Percentiles rank a stretch among this genome's conserved stretches.
Evolutionary conservation across 2,329 filamentous ascomycete genomes (phyloP).

Genomic region (Clarireedia homoeocarpa): DNA sequence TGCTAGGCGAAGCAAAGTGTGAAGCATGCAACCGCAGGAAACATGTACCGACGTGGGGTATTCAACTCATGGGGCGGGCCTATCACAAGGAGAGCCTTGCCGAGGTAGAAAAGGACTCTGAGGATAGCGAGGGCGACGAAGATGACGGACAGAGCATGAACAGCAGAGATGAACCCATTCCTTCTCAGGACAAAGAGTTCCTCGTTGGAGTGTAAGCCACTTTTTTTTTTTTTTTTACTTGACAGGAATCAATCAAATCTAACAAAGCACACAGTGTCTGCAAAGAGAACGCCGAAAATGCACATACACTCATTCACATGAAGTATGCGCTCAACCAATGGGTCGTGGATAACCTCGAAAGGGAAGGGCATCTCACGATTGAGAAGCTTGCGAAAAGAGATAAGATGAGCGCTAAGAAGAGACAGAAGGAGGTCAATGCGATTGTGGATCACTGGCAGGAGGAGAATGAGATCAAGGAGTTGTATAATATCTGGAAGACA

Average conservation of each 20-base stretch:
- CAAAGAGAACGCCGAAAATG: slow-evolving; percentile 57
- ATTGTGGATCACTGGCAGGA: slow-evolving; percentile 58
- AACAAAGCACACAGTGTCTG: slow-evolving; percentile 36
- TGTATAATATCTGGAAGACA: slow-evolving; percentile 61
- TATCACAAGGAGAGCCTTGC: slow-evolving; percentile 61
- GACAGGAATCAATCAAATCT: slow-evolving; percentile 19
- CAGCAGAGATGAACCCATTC: slow-evolving; percentile 39
- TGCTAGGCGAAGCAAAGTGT: slow-evolving; percentile 34
- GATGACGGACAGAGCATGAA: slow-evolving; percentile 33
- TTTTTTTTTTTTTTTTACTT: not conserved
- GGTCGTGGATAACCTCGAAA: slow-evolving; percentile 55
- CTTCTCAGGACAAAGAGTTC: slow-evolving; percentile 38
- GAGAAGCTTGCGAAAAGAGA: slow-evolving; percentile 53
- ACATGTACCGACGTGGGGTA: slow-evolving; percentile 58
- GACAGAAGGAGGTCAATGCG: slow-evolving; percentile 51
- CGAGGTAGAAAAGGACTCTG: slow-evolving; percentile 45
- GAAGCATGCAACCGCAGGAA: slow-evolving; percentile 56
- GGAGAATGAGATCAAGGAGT: slow-evolving; percentile 47
- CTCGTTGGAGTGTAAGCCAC: slow-evolving; percentile 41
- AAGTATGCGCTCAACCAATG: slow-evolving; percentile 64
- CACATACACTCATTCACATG: slow-evolving; percentile 70
- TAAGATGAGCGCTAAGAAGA: slow-evolving; percentile 50
- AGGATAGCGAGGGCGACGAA: slow-evolving; percentile 31
- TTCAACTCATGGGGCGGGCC: slow-evolving; percentile 56
- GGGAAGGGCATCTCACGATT: slow-evolving; percentile 48